Evolutionary conservation across 805 yeast species (phyloP).

Genomic region (Lipomyces yamanashiensis): DNA sequence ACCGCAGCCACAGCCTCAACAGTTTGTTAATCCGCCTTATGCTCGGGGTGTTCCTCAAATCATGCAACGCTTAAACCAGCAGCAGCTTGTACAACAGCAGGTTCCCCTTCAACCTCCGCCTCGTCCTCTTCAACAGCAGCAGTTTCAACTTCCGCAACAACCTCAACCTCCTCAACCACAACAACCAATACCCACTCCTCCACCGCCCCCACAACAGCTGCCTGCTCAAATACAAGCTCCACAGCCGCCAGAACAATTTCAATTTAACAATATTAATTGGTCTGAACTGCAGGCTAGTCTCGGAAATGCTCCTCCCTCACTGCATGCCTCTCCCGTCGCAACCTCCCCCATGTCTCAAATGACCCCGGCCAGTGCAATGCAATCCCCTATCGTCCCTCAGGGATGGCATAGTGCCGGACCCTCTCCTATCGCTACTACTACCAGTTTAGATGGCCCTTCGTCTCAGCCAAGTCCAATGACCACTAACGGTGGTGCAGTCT

Average conservation of each 20-base stretch:
- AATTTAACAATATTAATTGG: slow-evolving; percentile 16
- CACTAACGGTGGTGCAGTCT: background rate
- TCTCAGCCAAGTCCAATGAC: slow-evolving; percentile 5
- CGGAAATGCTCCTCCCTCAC: background rate
- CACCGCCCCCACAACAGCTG: slow-evolving; percentile 10
- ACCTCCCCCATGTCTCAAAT: background rate
- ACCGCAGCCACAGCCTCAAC: no score
- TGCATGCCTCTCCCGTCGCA: background rate
- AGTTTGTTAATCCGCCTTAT: no score
- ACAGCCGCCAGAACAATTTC: background rate
- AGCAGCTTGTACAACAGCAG: slow-evolving; percentile 15
- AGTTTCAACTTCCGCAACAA: background rate
- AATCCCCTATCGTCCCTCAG: slow-evolving; percentile 17
- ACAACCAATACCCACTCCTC: background rate
- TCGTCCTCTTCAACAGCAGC: slow-evolving; percentile 7
- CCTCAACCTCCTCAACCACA: slow-evolving; percentile 2
- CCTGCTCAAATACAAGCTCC: background rate
- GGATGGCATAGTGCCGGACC: slow-evolving; percentile 12
- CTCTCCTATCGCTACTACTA: background rate
- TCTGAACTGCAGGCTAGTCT: slow-evolving; percentile 15
- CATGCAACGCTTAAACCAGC: background rate
- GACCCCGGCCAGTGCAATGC: slow-evolving; percentile 16
- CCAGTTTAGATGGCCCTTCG: background rate
- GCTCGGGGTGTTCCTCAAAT: no score
- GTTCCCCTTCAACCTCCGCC: background rate